Percentiles rank a stretch among this genome's conserved stretches.
Evolutionary conservation across 1,284 basidiomycete species (phyloP).

Genomic region (Sanghuangporus sanghuang): DNA sequence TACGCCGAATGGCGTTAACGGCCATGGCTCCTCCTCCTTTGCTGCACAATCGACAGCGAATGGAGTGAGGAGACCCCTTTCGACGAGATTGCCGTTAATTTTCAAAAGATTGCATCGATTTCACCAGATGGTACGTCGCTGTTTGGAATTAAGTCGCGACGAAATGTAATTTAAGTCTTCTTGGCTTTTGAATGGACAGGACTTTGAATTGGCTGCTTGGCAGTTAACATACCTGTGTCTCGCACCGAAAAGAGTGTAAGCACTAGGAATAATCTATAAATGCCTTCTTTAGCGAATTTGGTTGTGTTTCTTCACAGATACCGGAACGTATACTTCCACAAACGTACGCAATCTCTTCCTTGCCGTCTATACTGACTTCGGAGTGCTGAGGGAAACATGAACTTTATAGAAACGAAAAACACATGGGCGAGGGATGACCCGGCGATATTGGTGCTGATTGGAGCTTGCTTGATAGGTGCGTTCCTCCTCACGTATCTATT

Average conservation of each 20-base stretch:
- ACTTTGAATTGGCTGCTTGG: constrained; percentile 93
- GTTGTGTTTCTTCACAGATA: constrained; percentile 44
- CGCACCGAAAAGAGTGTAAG: constrained; percentile 86
- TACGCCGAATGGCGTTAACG: constrained; percentile 29
- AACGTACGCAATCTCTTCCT: constrained; percentile 48
- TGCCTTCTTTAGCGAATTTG: constrained; percentile 13
- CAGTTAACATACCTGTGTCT: constrained; percentile 89
- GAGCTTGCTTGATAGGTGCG: constrained; percentile 70
- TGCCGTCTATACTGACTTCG: not conserved
- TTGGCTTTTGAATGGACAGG: constrained; percentile 45
- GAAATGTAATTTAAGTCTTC: not conserved
- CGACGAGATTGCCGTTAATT: constrained; percentile 69
- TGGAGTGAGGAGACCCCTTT: constrained; percentile 23
- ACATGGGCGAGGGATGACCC: constrained; percentile 96
- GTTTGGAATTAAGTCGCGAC: not conserved
- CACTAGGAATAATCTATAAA: constrained; percentile 21
- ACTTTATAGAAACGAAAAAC: constrained; percentile 85
- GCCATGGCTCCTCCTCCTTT: constrained; percentile 28
- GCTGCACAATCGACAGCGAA: too few species aligned
- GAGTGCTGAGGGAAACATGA: not conserved
- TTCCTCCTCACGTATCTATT: constrained; percentile 10
- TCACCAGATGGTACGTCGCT: constrained; percentile 71
- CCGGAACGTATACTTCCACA: constrained; percentile 89
- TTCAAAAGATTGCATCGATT: constrained; percentile 74
- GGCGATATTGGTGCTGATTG: constrained; percentile 83